Evolutionary conservation across 2,329 filamentous ascomycete genomes (phyloP).

Genomic region (Dactylella cylindrospora): DNA sequence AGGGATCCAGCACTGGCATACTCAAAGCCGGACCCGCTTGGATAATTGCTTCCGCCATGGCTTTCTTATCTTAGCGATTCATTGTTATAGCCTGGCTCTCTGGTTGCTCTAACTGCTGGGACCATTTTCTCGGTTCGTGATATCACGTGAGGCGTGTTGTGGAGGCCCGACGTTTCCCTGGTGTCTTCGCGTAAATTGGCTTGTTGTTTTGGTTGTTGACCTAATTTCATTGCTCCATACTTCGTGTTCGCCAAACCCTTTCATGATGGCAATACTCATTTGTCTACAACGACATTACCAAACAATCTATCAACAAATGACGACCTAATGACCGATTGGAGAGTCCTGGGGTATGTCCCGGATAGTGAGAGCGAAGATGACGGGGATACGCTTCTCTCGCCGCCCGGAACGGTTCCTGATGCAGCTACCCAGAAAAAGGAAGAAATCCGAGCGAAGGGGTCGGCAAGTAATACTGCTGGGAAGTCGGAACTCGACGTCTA

Average conservation of each 20-base stretch:
- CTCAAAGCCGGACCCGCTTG: too few species aligned
- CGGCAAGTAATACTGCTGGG: neutral
- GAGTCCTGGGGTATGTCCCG: conserved; percentile 48
- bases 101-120: too few species aligned
- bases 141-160: conserved; percentile 25
- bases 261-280: neutral
- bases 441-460: conserved; percentile 7
- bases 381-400: conserved; percentile 32
- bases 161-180: neutral
- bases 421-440: neutral
- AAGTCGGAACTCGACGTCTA: conserved; percentile 12
- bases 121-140: too few species aligned
- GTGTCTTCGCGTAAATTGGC: conserved; percentile 43
- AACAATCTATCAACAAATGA: conserved; percentile 33
- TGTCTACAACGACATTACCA: conserved; percentile 3
- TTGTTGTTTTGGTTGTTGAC: conserved; percentile 23
- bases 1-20: too few species aligned
- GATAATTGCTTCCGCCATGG: too few species aligned
- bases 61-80: too few species aligned
- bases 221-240: conserved; percentile 4
- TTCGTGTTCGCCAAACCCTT: too few species aligned
- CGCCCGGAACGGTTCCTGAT: neutral
- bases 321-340: conserved; percentile 48
- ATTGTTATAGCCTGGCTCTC: too few species aligned
- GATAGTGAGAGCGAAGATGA: conserved; percentile 49